Percentiles rank a stretch among this genome's conserved stretches.
phyloP scores from a whole-genome alignment of 768 basidiomycete genomes.

The Lactarius hatsudake region DNA sequence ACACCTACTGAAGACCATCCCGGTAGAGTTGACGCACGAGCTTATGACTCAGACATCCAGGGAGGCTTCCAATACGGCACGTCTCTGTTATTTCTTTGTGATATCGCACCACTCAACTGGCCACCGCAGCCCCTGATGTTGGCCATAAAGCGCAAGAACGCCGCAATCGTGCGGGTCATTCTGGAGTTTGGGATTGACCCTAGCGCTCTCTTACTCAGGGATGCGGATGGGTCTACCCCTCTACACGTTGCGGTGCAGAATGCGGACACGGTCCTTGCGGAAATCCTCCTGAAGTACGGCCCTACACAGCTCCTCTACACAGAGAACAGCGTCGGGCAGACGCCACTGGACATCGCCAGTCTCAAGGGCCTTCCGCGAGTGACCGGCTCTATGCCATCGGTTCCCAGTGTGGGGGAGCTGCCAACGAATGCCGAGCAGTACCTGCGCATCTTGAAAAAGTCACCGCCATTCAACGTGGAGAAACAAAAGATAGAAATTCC shows the following conservation, averaged over 20 bases:
- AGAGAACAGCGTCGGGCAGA: constrained; percentile 45
- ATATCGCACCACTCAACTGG: constrained; percentile 1
- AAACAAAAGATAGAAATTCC: constrained; percentile 19
- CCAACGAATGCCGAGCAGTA: not conserved
- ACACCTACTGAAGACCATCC: constrained; percentile 48
- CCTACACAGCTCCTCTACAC: constrained; percentile 41
- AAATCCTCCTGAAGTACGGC: constrained; percentile 39
- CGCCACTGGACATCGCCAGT: constrained; percentile 32
- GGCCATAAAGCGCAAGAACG: constrained; percentile 42
- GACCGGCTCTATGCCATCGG: not conserved
- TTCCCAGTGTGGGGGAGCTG: not conserved
- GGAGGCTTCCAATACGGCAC: constrained; percentile 46
- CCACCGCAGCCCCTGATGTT: constrained; percentile 49
- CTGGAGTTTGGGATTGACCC: constrained; percentile 41
- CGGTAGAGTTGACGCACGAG: constrained; percentile 45
- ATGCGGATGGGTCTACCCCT: constrained; percentile 50
- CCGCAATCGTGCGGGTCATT: constrained; percentile 34
- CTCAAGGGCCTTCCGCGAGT: constrained; percentile 22
- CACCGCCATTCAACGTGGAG: constrained; percentile 15
- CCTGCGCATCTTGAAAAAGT: not conserved
- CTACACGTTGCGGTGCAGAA: constrained; percentile 47
- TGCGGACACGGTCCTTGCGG: constrained; percentile 38
- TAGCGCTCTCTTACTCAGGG: constrained; percentile 38
- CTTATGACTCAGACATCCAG: constrained; percentile 49
- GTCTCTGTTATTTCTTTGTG: constrained; percentile 18